Evolutionary conservation across 306 rosid genomes (phyloP), one percentile per base, ranked within the genome.

Genomic region (Cucurbita ficifolia): DNA sequence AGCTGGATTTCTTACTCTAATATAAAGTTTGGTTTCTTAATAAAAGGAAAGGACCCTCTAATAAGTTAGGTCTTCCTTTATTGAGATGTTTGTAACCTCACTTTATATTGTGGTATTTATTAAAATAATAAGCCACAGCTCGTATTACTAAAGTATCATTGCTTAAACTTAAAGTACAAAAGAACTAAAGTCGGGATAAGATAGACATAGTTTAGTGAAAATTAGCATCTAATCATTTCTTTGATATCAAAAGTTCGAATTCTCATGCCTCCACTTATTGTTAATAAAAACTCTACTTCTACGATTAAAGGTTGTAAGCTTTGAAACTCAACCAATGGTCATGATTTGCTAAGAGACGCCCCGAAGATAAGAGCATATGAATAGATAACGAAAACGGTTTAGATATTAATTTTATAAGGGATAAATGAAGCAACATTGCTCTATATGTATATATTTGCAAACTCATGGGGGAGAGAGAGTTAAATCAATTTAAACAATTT

Each of bases 1-100:
- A 68, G 73, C 42, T 22, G 56, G 56, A 68, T 68, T 68, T 46
- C 55, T 68, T 68, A 24, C 73, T 68, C 73, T 68, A 45, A 68
- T 46, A 29, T 45, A 68, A 68, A 68, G 73, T 65, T 48, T 21
- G 21, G 14, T 68, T 68, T 48, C 56, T 68, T 46, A 48, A 68
- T 45, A 1, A 68, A 68, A 43, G 18, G 11, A 43, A 65, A 65
- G 4, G 53, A 65, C 3, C 6, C 36, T 42, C 18, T 43, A 42
- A 42, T 65, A 65, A 65, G n/a, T 36, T 11, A 11, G 8, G 38
- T 4, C 16, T 63, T 63, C 8, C 70, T 63, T 40, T 63, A 63
- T 63, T 39, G 33, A 63, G 48, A 64, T 64, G 35, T 43, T 42
- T 4, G 43, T 35, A 10, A 19, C 38, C 36, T 6, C 5, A 18